Percentiles rank a stretch among this genome's conserved stretches.
phyloP scores from a whole-genome alignment of 2,329 filamentous ascomycete species.

The Cladorrhinum sp. region DNA sequence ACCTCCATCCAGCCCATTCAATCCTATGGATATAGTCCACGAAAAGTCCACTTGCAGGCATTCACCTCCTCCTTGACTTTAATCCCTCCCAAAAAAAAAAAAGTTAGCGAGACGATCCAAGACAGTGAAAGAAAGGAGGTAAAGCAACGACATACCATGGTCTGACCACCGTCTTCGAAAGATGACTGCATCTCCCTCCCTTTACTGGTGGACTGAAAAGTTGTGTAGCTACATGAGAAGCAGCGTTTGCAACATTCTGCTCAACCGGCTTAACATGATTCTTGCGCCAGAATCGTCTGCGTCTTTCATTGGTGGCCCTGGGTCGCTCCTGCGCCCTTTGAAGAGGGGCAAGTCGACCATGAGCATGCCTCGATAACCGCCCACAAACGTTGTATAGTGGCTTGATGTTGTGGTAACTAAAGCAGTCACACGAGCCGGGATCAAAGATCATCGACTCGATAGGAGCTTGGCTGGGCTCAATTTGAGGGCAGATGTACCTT shows the following conservation, averaged over 20 bases:
- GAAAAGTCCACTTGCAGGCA: background rate
- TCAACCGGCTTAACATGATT: background rate
- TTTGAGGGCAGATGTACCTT: background rate
- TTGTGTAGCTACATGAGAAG: background rate
- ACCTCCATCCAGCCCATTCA: no score
- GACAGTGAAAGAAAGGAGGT: background rate
- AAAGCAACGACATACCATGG: background rate
- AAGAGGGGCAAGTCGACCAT: background rate
- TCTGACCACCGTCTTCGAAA: background rate
- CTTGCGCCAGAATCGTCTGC: background rate
- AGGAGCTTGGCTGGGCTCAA: background rate
- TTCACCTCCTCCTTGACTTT: background rate
- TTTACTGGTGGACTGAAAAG: background rate
- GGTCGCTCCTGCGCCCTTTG: background rate
- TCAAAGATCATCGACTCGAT: background rate
- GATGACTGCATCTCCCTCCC: background rate
- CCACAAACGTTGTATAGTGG: background rate
- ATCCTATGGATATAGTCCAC: background rate
- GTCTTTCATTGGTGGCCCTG: background rate
- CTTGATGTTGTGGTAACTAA: background rate
- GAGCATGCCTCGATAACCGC: background rate
- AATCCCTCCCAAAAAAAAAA: no score
- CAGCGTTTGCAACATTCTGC: background rate
- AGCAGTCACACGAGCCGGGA: background rate
- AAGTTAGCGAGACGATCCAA: no score